Percentiles rank a stretch among this genome's conserved stretches.
Evolutionary conservation across 768 basidiomycete genomes (phyloP).

Genomic region (Tulasnella sp.): DNA sequence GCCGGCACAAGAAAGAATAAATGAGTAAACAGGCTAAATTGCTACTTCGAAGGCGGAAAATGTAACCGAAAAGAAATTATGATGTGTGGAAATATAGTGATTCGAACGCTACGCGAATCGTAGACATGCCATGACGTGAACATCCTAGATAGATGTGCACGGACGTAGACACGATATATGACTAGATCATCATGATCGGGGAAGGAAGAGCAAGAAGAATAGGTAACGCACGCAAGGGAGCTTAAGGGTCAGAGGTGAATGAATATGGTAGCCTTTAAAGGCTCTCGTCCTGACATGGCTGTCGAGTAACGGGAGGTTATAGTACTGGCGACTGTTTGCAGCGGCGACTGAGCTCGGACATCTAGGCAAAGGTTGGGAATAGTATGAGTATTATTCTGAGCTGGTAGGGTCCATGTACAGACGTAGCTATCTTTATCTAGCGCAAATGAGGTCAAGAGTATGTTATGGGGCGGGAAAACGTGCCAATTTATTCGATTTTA

Average conservation of each 20-base stretch:
- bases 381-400: too few relatives aligned
- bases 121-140: background rate
- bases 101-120: background rate
- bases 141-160: background rate
- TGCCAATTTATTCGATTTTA: too few relatives aligned
- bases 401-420: too few relatives aligned
- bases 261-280: background rate
- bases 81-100: background rate
- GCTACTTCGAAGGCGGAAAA: background rate
- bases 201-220: background rate
- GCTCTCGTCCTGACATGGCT: background rate
- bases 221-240: background rate
- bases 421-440: too few relatives aligned
- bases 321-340: too few relatives aligned
- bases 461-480: too few relatives aligned
- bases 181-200: background rate
- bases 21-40: constrained; percentile 47
- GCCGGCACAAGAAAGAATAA: background rate
- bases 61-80: background rate
- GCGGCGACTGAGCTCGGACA: too few relatives aligned
- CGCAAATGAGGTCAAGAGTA: too few relatives aligned
- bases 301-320: background rate
- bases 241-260: background rate
- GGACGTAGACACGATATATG: background rate
- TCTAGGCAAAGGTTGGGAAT: too few relatives aligned